Conservation (phyloP, 768 basidiomycete genomes). For the Trametes punicea region DNA sequence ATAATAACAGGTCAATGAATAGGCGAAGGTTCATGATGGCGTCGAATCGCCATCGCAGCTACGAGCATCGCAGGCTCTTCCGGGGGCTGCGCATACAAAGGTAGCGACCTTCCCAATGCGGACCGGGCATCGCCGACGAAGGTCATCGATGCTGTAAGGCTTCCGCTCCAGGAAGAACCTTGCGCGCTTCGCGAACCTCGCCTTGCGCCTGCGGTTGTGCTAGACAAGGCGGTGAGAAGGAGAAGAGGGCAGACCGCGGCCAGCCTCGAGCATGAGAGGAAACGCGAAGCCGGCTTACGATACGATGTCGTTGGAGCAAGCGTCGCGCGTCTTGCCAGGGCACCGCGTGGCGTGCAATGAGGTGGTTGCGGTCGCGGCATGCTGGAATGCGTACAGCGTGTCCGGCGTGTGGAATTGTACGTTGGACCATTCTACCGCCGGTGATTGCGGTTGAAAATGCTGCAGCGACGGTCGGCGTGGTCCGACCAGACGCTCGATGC, state of each 20-base stretch:
- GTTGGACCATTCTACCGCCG: not conserved
- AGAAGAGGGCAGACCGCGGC: conserved; percentile 5
- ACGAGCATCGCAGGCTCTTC: not conserved
- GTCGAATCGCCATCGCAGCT: not conserved
- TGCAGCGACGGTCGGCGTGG: not conserved
- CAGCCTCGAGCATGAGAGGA: conserved; percentile 10
- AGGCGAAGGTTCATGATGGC: no score
- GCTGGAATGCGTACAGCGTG: no score
- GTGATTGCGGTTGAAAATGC: conserved; percentile 1
- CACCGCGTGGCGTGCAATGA: not conserved
- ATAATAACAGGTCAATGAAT: no score
- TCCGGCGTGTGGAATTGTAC: not conserved
- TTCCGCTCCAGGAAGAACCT: not conserved
- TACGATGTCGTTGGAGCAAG: not conserved
- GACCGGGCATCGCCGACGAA: conserved; percentile 2
- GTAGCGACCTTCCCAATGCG: not conserved
- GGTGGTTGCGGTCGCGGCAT: not conserved
- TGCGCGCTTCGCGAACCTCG: conserved; percentile 13
- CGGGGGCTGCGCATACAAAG: not conserved
- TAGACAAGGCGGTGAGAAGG: not conserved
- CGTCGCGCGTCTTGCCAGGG: conserved; percentile 6
- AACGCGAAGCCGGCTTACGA: not conserved
- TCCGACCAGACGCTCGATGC: not conserved
- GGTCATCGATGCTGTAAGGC: not conserved
- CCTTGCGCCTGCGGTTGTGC: not conserved